Evolutionary conservation across 768 basidiomycete genomes (phyloP), one percentile per base, ranked within the genome.

Genomic region (Kwoniella europaea): DNA sequence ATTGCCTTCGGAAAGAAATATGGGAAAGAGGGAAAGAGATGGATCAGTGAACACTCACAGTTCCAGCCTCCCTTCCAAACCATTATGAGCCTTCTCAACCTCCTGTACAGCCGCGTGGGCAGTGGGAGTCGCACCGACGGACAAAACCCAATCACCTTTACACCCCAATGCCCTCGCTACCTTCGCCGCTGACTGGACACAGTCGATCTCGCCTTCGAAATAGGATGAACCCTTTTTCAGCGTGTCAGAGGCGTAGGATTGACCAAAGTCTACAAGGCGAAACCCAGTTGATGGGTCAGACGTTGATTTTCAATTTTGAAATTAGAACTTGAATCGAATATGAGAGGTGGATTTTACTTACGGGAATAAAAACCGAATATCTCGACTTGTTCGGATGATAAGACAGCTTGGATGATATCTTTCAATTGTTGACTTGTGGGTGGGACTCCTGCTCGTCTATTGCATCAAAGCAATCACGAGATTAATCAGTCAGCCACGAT

Each of bases 321-420:
- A 35, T 35, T 35, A 35, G 0, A 35, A 35, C 35, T 35, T 9
- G 35, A 7, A 35, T 35, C 35, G 35, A 35, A 35, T 6, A 35
- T 9, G 35, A 35, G 35, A 35, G 35, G 35, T 5, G 56, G 7
- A 13, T 6, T 22, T 20, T 56, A 76, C 78, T 90, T 89, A 82
- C 93, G 93, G 65, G 88, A 89, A 73, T 94, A 94, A 82, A 94
- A 94, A 6, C 93, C 92, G 80, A 89, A 88, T n/a, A 94, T 85
- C 2, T 86, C 87, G 35, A 91, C 84, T 6, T 82, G 86, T 7
- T 87, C 81, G 0, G 91, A 90, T 3, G 81, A 82, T 44, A 91
- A 83, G 13, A 90, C 85, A 4, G 82, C 78, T 63, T 84, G 83
- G 57, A 93, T 81, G 64, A 93, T 86, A 10, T 84, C 82, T 56